These are phyloP conservation scores for Tricladium varicosporioides DNA, from an alignment of 2,329 filamentous ascomycete species.

Conservation along the genomic window DNA sequence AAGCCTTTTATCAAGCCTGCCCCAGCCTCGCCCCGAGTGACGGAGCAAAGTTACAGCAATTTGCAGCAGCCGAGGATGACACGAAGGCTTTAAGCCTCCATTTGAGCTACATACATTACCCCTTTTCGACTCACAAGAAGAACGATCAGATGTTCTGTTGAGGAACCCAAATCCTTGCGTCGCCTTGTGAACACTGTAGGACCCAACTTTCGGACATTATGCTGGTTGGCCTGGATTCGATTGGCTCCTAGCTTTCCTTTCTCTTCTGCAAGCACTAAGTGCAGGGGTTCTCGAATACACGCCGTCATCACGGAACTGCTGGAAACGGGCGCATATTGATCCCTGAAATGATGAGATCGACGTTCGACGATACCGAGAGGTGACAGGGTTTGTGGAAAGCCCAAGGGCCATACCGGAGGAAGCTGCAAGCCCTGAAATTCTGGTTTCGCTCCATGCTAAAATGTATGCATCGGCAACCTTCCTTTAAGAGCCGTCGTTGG, in stretches of 20 bases:
- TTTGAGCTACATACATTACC: background rate
- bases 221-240: background rate
- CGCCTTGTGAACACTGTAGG: constrained; percentile 11
- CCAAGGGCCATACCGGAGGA: background rate
- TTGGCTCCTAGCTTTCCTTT: constrained; percentile 8
- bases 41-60: too few relatives aligned
- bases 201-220: constrained; percentile 25
- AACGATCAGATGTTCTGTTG: background rate
- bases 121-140: background rate
- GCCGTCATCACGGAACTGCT: constrained; percentile 7
- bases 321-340: constrained; percentile 19
- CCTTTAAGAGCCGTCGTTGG: background rate
- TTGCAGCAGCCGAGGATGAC: constrained; percentile 3
- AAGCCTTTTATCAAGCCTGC: background rate
- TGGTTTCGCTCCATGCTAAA: background rate
- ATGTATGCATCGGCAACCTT: background rate
- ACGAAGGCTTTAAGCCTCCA: background rate
- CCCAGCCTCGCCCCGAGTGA: background rate
- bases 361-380: background rate
- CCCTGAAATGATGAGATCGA: constrained; percentile 7
- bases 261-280: constrained; percentile 9
- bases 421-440: background rate
- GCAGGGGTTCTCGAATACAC: constrained; percentile 6
- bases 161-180: background rate
- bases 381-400: constrained; percentile 5